Evolutionary conservation across 495 filamentous ascomycete genomes (phyloP).

Genomic region (Aspergillus heteromorphus): DNA sequence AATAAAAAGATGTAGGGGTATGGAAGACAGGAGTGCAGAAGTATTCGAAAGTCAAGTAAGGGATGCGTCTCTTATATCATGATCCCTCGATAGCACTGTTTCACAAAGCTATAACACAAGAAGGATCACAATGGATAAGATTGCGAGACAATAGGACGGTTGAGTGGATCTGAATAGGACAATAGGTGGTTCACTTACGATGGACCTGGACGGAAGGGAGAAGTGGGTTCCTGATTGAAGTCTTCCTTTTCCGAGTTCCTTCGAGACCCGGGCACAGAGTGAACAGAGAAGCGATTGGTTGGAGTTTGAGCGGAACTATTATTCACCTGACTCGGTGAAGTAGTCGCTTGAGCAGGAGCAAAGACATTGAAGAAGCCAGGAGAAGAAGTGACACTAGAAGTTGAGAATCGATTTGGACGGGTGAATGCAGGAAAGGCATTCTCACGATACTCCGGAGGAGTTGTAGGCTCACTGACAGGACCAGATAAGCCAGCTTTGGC

Average conservation of each 20-base stretch:
- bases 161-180: conserved; percentile 9
- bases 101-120: conserved; percentile 3
- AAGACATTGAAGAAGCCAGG: conserved; percentile 70
- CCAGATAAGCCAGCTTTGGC: conserved; percentile 56
- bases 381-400: conserved; percentile 74
- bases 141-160: conserved; percentile 9
- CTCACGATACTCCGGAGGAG: conserved; percentile 90
- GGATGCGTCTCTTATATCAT: neutral
- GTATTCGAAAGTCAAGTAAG: neutral
- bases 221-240: conserved; percentile 28
- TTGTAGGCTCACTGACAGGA: conserved; percentile 88
- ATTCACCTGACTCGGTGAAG: conserved; percentile 50
- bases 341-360: conserved; percentile 63
- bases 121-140: conserved; percentile 3
- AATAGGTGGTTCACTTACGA: conserved; percentile 31
- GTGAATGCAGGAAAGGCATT: conserved; percentile 67
- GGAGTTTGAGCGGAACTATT: conserved; percentile 27
- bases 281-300: conserved; percentile 54
- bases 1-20: neutral
- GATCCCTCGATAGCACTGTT: neutral
- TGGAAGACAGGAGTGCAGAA: neutral
- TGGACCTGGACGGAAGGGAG: conserved; percentile 31
- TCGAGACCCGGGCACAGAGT: conserved; percentile 80
- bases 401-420: conserved; percentile 76
- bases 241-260: conserved; percentile 54